Percentiles rank a stretch among this genome's conserved stretches.
Conservation (phyloP, 768 basidiomycete genomes). For the Tephrocybe sp. region DNA sequence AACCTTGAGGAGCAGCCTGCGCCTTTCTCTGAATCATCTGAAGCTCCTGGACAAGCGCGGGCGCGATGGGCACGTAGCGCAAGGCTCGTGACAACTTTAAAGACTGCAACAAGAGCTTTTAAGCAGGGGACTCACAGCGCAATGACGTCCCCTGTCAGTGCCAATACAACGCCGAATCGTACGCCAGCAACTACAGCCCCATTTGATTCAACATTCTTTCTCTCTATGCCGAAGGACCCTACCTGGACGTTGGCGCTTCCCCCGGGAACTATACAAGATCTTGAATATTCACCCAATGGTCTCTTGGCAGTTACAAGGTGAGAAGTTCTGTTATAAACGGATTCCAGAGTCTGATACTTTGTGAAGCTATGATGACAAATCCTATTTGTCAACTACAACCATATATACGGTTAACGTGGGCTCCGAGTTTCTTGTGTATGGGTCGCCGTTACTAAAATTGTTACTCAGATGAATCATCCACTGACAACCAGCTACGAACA, state of each 20-base stretch:
- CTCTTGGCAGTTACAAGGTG: conserved; percentile 14
- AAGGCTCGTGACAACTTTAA: background rate
- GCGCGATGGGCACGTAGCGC: background rate
- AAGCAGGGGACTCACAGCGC: background rate
- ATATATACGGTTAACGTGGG: conserved; percentile 5
- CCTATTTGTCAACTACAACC: conserved; percentile 1
- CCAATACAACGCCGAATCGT: background rate
- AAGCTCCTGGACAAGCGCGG: background rate
- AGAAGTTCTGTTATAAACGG: background rate
- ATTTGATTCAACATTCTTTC: background rate
- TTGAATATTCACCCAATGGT: conserved; percentile 17
- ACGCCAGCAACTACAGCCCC: background rate
- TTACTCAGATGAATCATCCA: background rate
- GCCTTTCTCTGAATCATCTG: background rate
- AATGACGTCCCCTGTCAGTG: background rate
- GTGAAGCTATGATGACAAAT: conserved; percentile 7
- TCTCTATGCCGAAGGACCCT: conserved; percentile 3
- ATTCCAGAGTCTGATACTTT: background rate
- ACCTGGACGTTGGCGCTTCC: background rate
- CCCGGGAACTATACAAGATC: conserved; percentile 10
- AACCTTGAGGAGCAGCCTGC: background rate
- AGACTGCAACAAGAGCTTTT: background rate
- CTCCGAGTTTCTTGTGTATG: background rate
- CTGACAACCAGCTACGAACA: background rate
- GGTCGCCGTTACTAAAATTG: background rate